Percentiles rank a stretch among this genome's conserved stretches.
Conservation (phyloP, 805 yeast species). For the Ogataea methylovora region DNA sequence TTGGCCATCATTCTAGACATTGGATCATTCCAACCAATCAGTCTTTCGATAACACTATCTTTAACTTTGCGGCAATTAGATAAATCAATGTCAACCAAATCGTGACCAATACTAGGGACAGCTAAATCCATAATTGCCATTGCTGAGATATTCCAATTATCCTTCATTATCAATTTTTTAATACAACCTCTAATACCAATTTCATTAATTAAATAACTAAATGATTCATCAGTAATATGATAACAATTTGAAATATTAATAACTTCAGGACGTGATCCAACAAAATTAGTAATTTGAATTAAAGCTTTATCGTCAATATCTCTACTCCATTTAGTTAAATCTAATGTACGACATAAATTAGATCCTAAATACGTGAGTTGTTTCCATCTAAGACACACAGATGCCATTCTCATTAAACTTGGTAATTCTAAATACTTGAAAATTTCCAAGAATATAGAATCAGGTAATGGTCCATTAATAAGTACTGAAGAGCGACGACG, state of each 20-base stretch:
- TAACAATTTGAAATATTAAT: conserved; percentile 68
- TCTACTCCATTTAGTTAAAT: conserved; percentile 57
- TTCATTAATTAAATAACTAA: conserved; percentile 62
- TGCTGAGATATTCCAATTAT: conserved; percentile 72
- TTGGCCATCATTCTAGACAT: background rate
- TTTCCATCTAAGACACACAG: conserved; percentile 62
- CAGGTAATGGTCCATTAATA: conserved; percentile 54
- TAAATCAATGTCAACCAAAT: conserved; percentile 53
- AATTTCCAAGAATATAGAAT: conserved; percentile 44
- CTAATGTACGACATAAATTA: conserved; percentile 41
- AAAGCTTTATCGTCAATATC: conserved; percentile 50
- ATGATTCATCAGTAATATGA: conserved; percentile 72
- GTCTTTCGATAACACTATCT: conserved; percentile 62
- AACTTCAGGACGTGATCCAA: conserved; percentile 54
- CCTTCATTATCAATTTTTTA: conserved; percentile 48
- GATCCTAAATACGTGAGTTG: conserved; percentile 54
- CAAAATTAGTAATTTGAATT: conserved; percentile 56
- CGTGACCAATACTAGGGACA: conserved; percentile 53
- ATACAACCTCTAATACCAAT: conserved; percentile 61
- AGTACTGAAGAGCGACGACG: conserved; percentile 50
- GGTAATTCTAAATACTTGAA: conserved; percentile 49
- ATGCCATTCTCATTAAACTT: conserved; percentile 50
- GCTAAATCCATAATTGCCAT: conserved; percentile 79
- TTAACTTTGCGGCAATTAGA: conserved; percentile 68
- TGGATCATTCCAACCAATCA: conserved; percentile 45